These are phyloP conservation scores for Corchorus olitorius DNA, from an alignment of 345 rosid genomes.

Conservation along the genomic window DNA sequence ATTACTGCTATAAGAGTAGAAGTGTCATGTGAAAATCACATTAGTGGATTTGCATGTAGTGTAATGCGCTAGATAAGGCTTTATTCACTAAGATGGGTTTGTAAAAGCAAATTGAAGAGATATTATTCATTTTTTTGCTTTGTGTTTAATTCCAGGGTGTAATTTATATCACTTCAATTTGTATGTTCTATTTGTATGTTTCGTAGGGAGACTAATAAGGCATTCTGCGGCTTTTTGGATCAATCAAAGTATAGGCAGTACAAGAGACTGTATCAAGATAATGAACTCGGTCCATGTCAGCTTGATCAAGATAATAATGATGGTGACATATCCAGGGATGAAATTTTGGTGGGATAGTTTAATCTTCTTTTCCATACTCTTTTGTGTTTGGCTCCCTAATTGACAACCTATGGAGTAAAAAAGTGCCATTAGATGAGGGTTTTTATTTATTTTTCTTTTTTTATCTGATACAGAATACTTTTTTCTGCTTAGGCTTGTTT, in stretches of 20 bases:
- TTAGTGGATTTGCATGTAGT: not conserved
- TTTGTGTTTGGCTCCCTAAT: not conserved
- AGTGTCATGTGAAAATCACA: not conserved
- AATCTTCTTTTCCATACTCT: not conserved
- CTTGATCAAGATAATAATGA: conserved; percentile 28
- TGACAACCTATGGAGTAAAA: not conserved
- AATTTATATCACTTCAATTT: conserved; percentile 11
- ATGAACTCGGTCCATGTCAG: conserved; percentile 28
- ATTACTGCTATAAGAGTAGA: not conserved
- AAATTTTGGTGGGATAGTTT: conserved; percentile 30
- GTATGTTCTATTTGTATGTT: conserved; percentile 36
- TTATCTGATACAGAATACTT: not conserved
- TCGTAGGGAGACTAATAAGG: conserved; percentile 84
- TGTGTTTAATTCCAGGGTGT: not conserved
- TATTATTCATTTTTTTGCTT: not conserved
- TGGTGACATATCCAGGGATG: conserved; percentile 20
- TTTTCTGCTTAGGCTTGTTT: conserved; percentile 1
- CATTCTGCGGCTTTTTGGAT: conserved; percentile 82
- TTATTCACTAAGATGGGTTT: not conserved
- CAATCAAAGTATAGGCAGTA: conserved; percentile 44
- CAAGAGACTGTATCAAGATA: conserved; percentile 36
- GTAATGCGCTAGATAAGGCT: not conserved
- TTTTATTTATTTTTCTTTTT: not conserved
- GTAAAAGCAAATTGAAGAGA: not conserved
- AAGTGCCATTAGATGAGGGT: not conserved